phyloP scores from a whole-genome alignment of 257 asterid species.

The Nemophila menziesii region DNA sequence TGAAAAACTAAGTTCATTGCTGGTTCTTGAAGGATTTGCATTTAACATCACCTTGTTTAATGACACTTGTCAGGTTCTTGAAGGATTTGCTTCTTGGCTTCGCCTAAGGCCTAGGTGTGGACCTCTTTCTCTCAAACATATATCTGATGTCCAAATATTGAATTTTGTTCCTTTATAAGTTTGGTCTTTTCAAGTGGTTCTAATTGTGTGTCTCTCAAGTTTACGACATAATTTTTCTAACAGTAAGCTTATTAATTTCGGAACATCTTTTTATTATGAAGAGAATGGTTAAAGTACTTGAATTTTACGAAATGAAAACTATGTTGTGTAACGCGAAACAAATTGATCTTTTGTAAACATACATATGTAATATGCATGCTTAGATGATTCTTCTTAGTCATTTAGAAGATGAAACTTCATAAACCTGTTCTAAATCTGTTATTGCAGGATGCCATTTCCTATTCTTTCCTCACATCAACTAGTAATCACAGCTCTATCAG shows the following conservation, averaged over 20 bases:
- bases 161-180: slow-evolving; percentile 7
- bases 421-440: slow-evolving; percentile 3
- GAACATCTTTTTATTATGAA: too few species aligned
- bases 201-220: not conserved
- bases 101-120: slow-evolving; percentile 85
- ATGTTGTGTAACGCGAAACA: not conserved
- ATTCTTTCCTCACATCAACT: slow-evolving; percentile 81
- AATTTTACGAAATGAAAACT: too few species aligned
- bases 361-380: not conserved
- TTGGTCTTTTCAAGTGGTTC: not conserved
- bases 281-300: too few species aligned
- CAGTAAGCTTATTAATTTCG: too few species aligned
- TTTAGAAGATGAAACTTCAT: not conserved
- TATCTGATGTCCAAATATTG: not conserved
- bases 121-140: not conserved
- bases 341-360: not conserved
- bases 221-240: too few species aligned
- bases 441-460: slow-evolving; percentile 85
- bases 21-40: not conserved
- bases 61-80: slow-evolving; percentile 67
- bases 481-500: slow-evolving; percentile 83
- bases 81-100: slow-evolving; percentile 98
- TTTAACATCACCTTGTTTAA: not conserved
- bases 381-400: not conserved
- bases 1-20: slow-evolving; percentile 1